A percentile compares a stretch with the other conserved stretches of the same genome.
Evolutionary conservation across 768 basidiomycete species (phyloP).

Genomic region (Podaxis sp.): DNA sequence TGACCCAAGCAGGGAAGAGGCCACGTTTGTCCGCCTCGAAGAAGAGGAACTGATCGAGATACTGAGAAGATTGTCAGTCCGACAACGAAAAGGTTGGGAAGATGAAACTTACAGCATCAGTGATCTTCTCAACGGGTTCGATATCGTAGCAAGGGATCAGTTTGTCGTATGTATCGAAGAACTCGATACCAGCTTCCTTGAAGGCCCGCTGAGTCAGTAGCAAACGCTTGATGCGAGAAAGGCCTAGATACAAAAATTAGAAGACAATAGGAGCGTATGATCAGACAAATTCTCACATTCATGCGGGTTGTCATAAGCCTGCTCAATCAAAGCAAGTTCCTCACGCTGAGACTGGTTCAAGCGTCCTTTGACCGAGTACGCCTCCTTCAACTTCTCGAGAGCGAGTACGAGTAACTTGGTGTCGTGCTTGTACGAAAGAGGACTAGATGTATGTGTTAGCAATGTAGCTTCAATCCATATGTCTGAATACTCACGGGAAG

Average conservation of each 20-base stretch:
- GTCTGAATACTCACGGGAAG: slow-evolving; percentile 68
- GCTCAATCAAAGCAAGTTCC: slow-evolving; percentile 96
- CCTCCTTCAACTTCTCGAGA: slow-evolving; percentile 97
- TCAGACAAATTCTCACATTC: slow-evolving; percentile 60
- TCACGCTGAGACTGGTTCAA: slow-evolving; percentile 98
- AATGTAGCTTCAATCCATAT: background rate
- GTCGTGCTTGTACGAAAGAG: slow-evolving; percentile 98
- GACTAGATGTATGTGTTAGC: slow-evolving; percentile 39
- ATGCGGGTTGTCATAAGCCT: slow-evolving; percentile 99
- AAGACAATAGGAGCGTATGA: background rate
- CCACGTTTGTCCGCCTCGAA: slow-evolving; percentile 99
- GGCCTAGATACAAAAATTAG: slow-evolving; percentile 36
- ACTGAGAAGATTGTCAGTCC: slow-evolving; percentile 38
- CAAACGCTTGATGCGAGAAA: slow-evolving; percentile 97
- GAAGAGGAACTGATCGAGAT: slow-evolving; percentile 97
- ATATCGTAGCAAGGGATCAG: slow-evolving; percentile 99
- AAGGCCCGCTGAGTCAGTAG: slow-evolving; percentile 96
- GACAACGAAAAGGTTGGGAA: slow-evolving; percentile 10
- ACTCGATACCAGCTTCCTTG: slow-evolving; percentile 97
- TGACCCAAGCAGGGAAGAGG: slow-evolving; percentile 98
- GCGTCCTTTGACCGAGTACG: slow-evolving; percentile 96
- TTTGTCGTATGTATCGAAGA: slow-evolving; percentile 97
- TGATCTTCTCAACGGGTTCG: slow-evolving; percentile 99
- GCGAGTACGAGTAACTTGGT: slow-evolving; percentile 96
- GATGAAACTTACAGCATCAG: slow-evolving; percentile 73